A percentile compares a stretch with the other conserved stretches of the same genome.
Conservation (phyloP, 202 grass and related monocot genomes). For the Setaria viridis region DNA sequence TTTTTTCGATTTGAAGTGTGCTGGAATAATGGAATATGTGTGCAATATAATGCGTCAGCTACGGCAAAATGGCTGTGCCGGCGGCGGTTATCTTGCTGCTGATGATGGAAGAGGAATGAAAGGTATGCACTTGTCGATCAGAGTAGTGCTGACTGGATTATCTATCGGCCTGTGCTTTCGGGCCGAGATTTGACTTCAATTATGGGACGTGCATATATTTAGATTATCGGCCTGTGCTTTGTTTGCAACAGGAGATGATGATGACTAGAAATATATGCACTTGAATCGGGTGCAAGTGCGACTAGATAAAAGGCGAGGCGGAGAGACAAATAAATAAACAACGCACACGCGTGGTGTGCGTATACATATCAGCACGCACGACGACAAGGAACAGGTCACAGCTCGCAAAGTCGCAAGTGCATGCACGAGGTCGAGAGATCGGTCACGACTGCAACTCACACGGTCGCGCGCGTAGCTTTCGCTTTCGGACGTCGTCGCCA, state of each 20-base stretch:
- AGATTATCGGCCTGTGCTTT: too few relatives aligned
- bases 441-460: not conserved
- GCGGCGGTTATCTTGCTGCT: not conserved
- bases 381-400: not conserved
- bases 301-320: too few relatives aligned
- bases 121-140: not conserved
- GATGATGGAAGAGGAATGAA: not conserved
- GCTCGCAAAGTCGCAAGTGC: not conserved
- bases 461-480: slow-evolving; percentile 6
- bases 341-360: too few relatives aligned
- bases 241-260: too few relatives aligned
- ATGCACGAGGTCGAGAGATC: not conserved
- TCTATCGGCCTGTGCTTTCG: not conserved
- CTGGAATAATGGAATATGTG: not conserved
- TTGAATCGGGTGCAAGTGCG: too few relatives aligned
- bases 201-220: too few relatives aligned
- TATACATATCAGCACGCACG: too few relatives aligned
- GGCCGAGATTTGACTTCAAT: not conserved
- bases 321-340: too few relatives aligned
- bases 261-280: too few relatives aligned
- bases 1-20: not conserved
- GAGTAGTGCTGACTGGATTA: not conserved
- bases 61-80: not conserved
- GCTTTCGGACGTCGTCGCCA: not conserved
- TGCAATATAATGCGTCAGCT: not conserved